These are phyloP conservation scores for Letharia columbiana DNA, from an alignment of 495 filamentous ascomycete genomes.

Conservation along the genomic window DNA sequence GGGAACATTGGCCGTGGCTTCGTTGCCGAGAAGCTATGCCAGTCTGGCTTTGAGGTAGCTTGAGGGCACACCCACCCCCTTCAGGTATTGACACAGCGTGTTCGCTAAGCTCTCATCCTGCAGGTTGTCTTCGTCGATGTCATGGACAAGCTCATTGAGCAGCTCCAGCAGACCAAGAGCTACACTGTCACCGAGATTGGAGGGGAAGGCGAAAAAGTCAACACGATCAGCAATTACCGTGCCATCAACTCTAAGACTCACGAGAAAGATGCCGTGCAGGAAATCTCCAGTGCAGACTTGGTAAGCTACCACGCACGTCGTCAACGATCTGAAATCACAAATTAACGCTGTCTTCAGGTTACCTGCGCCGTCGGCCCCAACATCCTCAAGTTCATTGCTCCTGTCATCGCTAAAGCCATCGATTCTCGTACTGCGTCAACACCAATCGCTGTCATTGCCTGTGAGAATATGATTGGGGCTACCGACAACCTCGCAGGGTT, in stretches of 20 bases:
- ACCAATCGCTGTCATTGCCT: slow-evolving; percentile 87
- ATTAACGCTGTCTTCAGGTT: slow-evolving; percentile 31
- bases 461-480: slow-evolving; percentile 91
- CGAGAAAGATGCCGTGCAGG: slow-evolving; percentile 66
- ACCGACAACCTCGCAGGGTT: slow-evolving; percentile 73
- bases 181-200: slow-evolving; percentile 94
- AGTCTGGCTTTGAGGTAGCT: slow-evolving; percentile 42
- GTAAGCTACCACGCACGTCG: slow-evolving; percentile 26
- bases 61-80: too few relatives aligned
- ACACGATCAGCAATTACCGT: slow-evolving; percentile 83
- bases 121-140: slow-evolving; percentile 94
- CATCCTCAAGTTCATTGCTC: slow-evolving; percentile 91
- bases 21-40: slow-evolving; percentile 69
- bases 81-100: not conserved
- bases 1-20: slow-evolving; percentile 78
- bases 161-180: slow-evolving; percentile 59
- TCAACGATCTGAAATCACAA: not conserved
- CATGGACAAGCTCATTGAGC: slow-evolving; percentile 65
- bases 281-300: slow-evolving; percentile 77
- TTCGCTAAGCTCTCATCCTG: slow-evolving; percentile 1
- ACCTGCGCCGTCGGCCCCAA: slow-evolving; percentile 96
- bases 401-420: slow-evolving; percentile 86
- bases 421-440: slow-evolving; percentile 58
- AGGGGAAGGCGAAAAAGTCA: slow-evolving; percentile 68
- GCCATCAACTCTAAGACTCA: slow-evolving; percentile 90